These are phyloP conservation scores for Chaetomium cochliodes DNA, from an alignment of 495 filamentous ascomycete genomes.

Conservation along the genomic window DNA sequence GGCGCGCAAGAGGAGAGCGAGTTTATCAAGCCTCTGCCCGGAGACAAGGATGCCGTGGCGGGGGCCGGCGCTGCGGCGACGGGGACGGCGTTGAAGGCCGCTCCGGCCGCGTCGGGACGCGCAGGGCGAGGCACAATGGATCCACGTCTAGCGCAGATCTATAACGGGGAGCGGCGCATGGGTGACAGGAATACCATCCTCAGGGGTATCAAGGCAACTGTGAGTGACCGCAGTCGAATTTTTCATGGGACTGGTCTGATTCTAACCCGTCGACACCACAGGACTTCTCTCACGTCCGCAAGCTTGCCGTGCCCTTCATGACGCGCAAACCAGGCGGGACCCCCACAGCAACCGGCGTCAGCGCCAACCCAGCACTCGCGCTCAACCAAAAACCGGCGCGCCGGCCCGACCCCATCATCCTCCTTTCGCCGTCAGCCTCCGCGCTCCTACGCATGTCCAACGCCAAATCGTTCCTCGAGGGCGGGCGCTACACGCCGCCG, in stretches of 20 bases:
- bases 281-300: slow-evolving; percentile 95
- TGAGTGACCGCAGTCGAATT: slow-evolving; percentile 43
- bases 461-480: slow-evolving; percentile 91
- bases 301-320: slow-evolving; percentile 78
- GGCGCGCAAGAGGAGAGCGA: slow-evolving; percentile 85
- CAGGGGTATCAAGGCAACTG: slow-evolving; percentile 84
- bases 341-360: slow-evolving; percentile 17
- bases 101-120: slow-evolving; percentile 49
- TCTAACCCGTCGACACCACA: slow-evolving; percentile 36
- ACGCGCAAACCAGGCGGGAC: slow-evolving; percentile 51
- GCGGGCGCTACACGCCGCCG: slow-evolving; percentile 75
- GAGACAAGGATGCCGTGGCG: slow-evolving; percentile 53
- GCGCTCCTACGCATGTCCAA: slow-evolving; percentile 97
- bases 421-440: slow-evolving; percentile 96
- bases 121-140: slow-evolving; percentile 66
- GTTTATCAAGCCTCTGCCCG: slow-evolving; percentile 80
- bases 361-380: slow-evolving; percentile 41
- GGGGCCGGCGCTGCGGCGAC: slow-evolving; percentile 45
- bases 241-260: not conserved
- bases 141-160: slow-evolving; percentile 80
- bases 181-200: slow-evolving; percentile 89
- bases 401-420: slow-evolving; percentile 90
- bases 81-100: slow-evolving; percentile 49
- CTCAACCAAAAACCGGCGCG: slow-evolving; percentile 53
- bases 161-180: slow-evolving; percentile 84